Evolutionary conservation across 768 basidiomycete species (phyloP), one percentile per base, ranked within the genome.

Genomic region (Cyclocybe aegerita): DNA sequence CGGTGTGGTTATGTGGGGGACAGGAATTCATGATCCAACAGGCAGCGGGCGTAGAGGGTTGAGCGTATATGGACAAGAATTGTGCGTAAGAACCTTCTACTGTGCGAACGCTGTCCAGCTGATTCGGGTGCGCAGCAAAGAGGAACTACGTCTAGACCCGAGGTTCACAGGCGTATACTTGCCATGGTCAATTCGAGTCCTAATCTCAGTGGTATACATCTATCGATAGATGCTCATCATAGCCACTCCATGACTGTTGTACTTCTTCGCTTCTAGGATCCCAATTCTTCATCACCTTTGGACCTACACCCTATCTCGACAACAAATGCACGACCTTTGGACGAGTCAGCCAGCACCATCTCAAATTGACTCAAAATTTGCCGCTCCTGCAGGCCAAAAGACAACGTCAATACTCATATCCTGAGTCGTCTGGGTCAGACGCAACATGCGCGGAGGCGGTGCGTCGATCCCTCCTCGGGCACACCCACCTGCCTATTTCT

Each of bases 21-120:
- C 60, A 95, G 88, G 94, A 95, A 64, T 98, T 98, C 63, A 98
- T 98, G 96, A 85, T 97, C 95, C 95, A 9, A 96, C 94, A 11
- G 96, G 96, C 17, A 98, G 95, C 1, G 96, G 96, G 23, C 75
- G 90, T 61, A 94, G 96, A 32, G 90, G 91, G 36, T 88, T 87
- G 23, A 92, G 91, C 60, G 90, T 92, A 55, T 93, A 90, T 60
- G 92, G 90, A 39, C 87, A 85, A 62, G 91, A 86, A 70, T 98
- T 91, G 88, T 89, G 60, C 52, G 84, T 77, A 9, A 38, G 49
- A 41, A 32, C n/a, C 41, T 54, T 39, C 38, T 16, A 14, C 17
- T 15, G 7, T 11, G 17, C 43, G 40, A 44, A 38, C 11, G 39
- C 39, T 30, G 29, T 32, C 29, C 14, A 34, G 51, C 35, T 52